These are phyloP conservation scores for Rhodotorula sp. DNA, from an alignment of 1,284 basidiomycete species.

Conservation along the genomic window DNA sequence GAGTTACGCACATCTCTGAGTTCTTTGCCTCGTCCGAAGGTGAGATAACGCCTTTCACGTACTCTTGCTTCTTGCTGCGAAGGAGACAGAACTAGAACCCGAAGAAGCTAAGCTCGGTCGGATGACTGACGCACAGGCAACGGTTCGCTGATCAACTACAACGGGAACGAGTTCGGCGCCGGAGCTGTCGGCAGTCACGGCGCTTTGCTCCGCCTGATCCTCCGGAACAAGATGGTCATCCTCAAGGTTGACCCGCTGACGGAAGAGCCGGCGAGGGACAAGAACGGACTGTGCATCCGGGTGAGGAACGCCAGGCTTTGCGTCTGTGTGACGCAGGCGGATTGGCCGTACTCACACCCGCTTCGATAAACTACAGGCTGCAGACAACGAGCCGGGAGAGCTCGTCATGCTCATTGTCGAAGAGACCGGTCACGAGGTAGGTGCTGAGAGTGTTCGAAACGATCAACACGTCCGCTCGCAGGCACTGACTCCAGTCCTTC, in stretches of 20 bases:
- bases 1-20: constrained; percentile 46
- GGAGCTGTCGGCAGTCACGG: constrained; percentile 48
- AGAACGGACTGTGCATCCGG: constrained; percentile 45
- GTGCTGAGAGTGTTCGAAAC: too few species aligned
- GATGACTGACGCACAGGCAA: constrained; percentile 18
- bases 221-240: constrained; percentile 45
- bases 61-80: not conserved
- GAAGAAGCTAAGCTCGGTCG: not conserved
- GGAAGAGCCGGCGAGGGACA: constrained; percentile 47
- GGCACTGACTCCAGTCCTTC: not conserved
- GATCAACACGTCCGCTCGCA: too few species aligned
- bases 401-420: constrained; percentile 46
- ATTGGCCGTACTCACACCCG: not conserved
- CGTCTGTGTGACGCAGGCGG: not conserved
- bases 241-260: constrained; percentile 48
- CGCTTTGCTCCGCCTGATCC: constrained; percentile 29
- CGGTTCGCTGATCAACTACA: constrained; percentile 47
- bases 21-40: constrained; percentile 49
- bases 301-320: not conserved
- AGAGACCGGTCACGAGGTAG: constrained; percentile 26
- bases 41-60: not conserved
- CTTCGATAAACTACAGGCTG: not conserved
- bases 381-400: constrained; percentile 45
- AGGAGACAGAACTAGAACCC: too few species aligned
- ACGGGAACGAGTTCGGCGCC: constrained; percentile 47